phyloP scores from a whole-genome alignment of 2,329 filamentous ascomycete species.

The Pochonia chlamydosporia region DNA sequence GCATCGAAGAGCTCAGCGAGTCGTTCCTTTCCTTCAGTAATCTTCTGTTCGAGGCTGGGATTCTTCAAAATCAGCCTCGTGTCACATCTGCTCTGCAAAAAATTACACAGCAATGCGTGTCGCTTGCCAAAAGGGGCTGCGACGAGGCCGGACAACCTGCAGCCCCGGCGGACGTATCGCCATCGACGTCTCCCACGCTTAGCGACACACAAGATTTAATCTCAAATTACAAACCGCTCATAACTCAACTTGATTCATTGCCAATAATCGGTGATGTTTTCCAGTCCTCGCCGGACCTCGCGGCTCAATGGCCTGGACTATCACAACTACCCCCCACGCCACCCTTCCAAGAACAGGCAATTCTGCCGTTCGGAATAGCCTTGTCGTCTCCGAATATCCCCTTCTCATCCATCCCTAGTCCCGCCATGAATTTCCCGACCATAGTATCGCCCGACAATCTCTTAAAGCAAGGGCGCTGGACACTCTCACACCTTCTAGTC shows the following conservation, averaged over 20 bases:
- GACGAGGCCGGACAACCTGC: not conserved
- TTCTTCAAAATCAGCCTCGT: not conserved
- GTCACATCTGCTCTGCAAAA: not conserved
- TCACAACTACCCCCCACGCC: not conserved
- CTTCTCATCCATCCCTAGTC: not conserved
- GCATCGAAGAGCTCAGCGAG: not conserved
- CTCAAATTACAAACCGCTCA: not conserved
- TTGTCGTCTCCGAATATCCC: not conserved
- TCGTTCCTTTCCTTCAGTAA: not conserved
- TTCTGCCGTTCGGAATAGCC: not conserved
- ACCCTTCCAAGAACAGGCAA: not conserved
- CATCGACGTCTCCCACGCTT: not conserved
- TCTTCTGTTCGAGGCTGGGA: not conserved
- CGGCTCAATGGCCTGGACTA: not conserved
- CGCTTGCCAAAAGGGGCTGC: not conserved
- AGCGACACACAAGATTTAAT: not conserved
- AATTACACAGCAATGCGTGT: not conserved
- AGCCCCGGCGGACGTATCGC: not conserved
- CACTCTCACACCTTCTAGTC: not conserved
- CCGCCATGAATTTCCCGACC: not conserved
- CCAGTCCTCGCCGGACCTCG: not conserved
- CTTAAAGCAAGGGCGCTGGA: not conserved
- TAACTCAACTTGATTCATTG: not conserved
- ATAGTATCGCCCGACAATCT: not conserved
- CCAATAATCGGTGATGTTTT: not conserved